Base-by-base conservation (phyloP, 306 rosid species). In the Parietaria judaica region DNA sequence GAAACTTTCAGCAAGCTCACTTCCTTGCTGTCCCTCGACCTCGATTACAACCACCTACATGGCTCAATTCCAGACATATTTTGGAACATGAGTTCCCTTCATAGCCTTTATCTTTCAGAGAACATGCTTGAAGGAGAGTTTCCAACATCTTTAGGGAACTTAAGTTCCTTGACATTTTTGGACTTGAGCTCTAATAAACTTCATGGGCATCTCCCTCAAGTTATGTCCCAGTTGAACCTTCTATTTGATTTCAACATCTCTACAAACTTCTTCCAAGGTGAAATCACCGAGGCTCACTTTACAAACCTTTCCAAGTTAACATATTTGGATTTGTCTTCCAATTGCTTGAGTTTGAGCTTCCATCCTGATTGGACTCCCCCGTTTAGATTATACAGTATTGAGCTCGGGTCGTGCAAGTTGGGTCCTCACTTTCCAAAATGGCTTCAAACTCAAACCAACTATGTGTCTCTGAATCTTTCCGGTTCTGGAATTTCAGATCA, bases 341-440 rank as follows among this genome's bases (percentile, higher is more conserved):
- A 52, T 54, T 53, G 46, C 0, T 50, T 73, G 1, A 54, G 4
- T 31, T 51, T 67, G 2, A 14, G 57, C 23, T 7, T 63, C 56
- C 2, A 1, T 15, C 7, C 11, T 10, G n/a, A 14, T 14, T 70
- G 65, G 65, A 9, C 57, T 6, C 54, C 75, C 36, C 66, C 45
- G 0, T 74, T 74, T 5, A 54, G 65, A 7, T 39, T 69, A 44
- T 0, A 46, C 0, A 0, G 0, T 1, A 7, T 64, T 3, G 0
- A 0, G 0, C n/a, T 53, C 17, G 4, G 36, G 7, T 58, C 54
- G 8, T 68, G 74, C 53, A 45, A 23, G 15, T 2, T 69, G 9
- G 78, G 44, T 7, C 55, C 55, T 13, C 66, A 13, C 11, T 65
- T 69, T 6, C 77, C 68, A 12, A 37, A 60, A 14, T 66, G 71